phyloP scores from a whole-genome alignment of 257 asterid species.

The Ophiorrhiza pumila region DNA sequence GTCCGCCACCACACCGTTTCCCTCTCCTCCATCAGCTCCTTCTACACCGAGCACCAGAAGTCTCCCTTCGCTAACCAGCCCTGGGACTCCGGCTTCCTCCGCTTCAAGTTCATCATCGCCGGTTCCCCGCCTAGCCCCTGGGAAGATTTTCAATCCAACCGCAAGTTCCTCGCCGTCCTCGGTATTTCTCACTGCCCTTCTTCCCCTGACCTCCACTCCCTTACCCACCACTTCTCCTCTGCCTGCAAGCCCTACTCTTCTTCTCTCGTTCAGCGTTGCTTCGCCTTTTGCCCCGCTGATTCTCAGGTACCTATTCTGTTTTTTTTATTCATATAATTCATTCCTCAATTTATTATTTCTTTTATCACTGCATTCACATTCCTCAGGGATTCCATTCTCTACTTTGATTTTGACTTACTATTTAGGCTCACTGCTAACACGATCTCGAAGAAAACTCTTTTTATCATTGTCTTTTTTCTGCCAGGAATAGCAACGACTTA shows the following conservation, averaged over 20 bases:
- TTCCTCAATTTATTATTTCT: too few species aligned
- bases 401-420: too few species aligned
- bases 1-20: slow-evolving; percentile 82
- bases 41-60: slow-evolving; percentile 98
- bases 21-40: slow-evolving; percentile 80
- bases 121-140: slow-evolving; percentile 95
- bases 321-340: too few species aligned
- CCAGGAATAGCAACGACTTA: too few species aligned
- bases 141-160: slow-evolving; percentile 95
- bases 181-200: slow-evolving; percentile 91
- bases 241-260: slow-evolving; percentile 74
- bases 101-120: slow-evolving; percentile 84
- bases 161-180: slow-evolving; percentile 79
- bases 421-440: too few species aligned
- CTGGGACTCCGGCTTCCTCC: slow-evolving; percentile 85
- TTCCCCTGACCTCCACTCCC: slow-evolving; percentile 75
- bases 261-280: slow-evolving; percentile 83
- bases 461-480: too few species aligned
- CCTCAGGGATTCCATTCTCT: not conserved
- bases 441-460: too few species aligned
- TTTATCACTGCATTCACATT: too few species aligned
- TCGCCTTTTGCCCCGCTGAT: slow-evolving; percentile 91
- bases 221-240: slow-evolving; percentile 50
- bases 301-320: slow-evolving; percentile 71
- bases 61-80: slow-evolving; percentile 89